A percentile compares a stretch with the other conserved stretches of the same genome.
phyloP scores from a whole-genome alignment of 106 monocot species.

The Platanthera guangdongensis region DNA sequence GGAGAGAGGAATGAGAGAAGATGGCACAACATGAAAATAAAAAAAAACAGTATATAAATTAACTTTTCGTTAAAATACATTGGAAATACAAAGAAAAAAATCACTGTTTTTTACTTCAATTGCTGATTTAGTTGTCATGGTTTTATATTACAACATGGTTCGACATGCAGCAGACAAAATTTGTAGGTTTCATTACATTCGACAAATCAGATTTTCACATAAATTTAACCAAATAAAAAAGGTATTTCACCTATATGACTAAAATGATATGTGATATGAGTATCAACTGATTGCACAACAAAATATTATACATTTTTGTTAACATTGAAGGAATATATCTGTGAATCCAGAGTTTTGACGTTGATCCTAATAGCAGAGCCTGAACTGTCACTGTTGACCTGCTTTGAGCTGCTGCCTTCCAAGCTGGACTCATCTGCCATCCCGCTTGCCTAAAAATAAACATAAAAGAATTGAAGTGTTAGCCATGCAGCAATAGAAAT shows the following conservation, averaged over 20 bases:
- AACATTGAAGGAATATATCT: slow-evolving; percentile 5
- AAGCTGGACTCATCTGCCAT: background rate
- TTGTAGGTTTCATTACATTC: background rate
- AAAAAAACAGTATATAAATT: too few relatives aligned
- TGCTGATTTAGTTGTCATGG: too few relatives aligned
- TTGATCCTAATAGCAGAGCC: slow-evolving; percentile 8
- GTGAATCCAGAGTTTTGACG: slow-evolving; percentile 15
- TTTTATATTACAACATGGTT: too few relatives aligned
- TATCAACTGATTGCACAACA: background rate
- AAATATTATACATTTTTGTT: slow-evolving; percentile 8
- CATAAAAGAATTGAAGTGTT: background rate
- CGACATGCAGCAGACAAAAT: too few relatives aligned
- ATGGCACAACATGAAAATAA: too few relatives aligned
- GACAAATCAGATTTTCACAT: background rate
- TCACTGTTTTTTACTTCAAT: too few relatives aligned
- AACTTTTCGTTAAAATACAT: too few relatives aligned
- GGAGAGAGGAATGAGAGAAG: too few relatives aligned
- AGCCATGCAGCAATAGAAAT: background rate
- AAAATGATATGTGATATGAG: background rate
- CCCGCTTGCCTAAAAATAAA: background rate
- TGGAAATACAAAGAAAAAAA: too few relatives aligned
- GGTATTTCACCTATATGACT: background rate
- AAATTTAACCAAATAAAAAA: background rate
- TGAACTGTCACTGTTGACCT: background rate
- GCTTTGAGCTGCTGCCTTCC: background rate